phyloP scores from a whole-genome alignment of 2,329 filamentous ascomycete genomes.

The Didymella sp. region DNA sequence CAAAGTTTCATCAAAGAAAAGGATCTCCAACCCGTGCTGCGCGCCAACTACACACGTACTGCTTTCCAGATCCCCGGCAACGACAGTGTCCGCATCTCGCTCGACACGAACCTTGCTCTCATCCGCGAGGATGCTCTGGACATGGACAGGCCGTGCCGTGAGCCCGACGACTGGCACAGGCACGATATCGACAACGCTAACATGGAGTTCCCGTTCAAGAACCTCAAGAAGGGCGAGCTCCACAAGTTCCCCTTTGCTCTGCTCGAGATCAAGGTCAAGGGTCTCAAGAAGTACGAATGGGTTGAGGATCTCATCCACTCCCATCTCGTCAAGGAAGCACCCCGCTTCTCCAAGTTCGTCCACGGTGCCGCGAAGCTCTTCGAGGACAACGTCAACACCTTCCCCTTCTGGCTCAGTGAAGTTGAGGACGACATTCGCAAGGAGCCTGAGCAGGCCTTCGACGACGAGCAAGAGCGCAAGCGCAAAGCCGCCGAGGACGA shows the following conservation, averaged over 20 bases:
- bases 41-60: conserved; percentile 91
- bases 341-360: conserved; percentile 95
- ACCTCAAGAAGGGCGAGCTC: conserved; percentile 89
- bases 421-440: conserved; percentile 92
- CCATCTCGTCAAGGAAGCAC: conserved; percentile 87
- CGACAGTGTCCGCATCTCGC: conserved; percentile 85
- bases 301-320: conserved; percentile 90
- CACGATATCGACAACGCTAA: conserved; percentile 82
- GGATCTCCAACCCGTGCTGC: conserved; percentile 80
- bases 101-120: conserved; percentile 90
- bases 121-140: conserved; percentile 81
- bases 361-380: conserved; percentile 92
- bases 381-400: conserved; percentile 90
- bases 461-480: conserved; percentile 85
- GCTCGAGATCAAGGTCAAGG: conserved; percentile 85
- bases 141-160: conserved; percentile 81
- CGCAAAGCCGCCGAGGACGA: conserved; percentile 85
- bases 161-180: conserved; percentile 89
- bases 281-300: conserved; percentile 79
- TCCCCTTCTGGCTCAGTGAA: conserved; percentile 95
- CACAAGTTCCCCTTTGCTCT: conserved; percentile 89
- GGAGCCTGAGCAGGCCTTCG: conserved; percentile 88
- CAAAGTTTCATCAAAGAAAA: conserved; percentile 80
- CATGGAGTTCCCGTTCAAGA: conserved; percentile 86
- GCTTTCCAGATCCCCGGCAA: conserved; percentile 97